Percentiles rank a stretch among this genome's conserved stretches.
phyloP scores from a whole-genome alignment of 1,139 yeast species.

The Candida tropicalis region DNA sequence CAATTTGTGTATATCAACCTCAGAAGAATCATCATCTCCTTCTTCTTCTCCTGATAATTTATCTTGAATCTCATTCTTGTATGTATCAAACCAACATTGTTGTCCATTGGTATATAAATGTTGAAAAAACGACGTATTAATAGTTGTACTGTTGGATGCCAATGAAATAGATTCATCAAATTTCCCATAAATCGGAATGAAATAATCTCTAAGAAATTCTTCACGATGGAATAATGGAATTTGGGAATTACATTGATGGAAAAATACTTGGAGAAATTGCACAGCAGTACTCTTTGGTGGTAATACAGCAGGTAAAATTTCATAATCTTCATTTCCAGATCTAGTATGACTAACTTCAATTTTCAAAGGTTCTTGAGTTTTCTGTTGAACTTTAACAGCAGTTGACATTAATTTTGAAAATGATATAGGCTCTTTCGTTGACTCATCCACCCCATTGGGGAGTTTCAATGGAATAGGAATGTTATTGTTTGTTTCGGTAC shows the following conservation, averaged over 20 bases:
- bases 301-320: conserved; percentile 48
- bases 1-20: conserved; percentile 21
- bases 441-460: not conserved
- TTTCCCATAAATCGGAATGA: conserved; percentile 77
- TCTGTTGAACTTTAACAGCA: conserved; percentile 64
- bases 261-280: conserved; percentile 63
- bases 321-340: conserved; percentile 7
- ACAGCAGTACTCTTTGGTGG: conserved; percentile 78
- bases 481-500: conserved; percentile 2
- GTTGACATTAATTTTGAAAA: conserved; percentile 78
- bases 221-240: conserved; percentile 83
- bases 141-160: conserved; percentile 61
- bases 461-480: too few species aligned
- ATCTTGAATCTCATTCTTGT: conserved; percentile 20
- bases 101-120: conserved; percentile 4
- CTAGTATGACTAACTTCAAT: not conserved
- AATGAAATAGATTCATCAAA: conserved; percentile 56
- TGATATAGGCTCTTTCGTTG: conserved; percentile 38
- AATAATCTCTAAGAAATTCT: conserved; percentile 63
- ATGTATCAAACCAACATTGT: conserved; percentile 12
- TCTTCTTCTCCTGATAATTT: conserved; percentile 4
- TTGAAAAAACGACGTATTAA: conserved; percentile 32
- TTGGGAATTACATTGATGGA: conserved; percentile 81
- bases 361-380: conserved; percentile 9
- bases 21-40: too few species aligned